Evolutionary conservation across 116 monocot genomes (phyloP), one percentile per base, ranked within the genome.

Genomic region (Thalassia testudinum): DNA sequence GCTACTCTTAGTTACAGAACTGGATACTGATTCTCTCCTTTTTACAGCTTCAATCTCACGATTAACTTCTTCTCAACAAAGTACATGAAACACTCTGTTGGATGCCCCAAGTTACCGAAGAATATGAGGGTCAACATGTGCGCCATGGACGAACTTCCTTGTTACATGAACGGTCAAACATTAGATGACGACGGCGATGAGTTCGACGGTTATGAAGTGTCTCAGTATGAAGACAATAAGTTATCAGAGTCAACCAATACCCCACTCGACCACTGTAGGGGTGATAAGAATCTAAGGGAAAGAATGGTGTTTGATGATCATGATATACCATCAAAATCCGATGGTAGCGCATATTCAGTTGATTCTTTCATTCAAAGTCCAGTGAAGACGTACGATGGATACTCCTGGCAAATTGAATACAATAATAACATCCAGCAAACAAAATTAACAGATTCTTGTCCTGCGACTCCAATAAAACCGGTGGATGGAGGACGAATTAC

Each of bases 1-100:
- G 6, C 30, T 10, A 19, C 5, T 59, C 20, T 44, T 59, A 19
- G 2, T 27, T 1, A 14, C 38, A 45, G 43, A 28, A 45, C 43
- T 57, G 21, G 3, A 37, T 56, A 11, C 38, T 53, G 12, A 5
- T 34, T 34, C n/a, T 45, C 12, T 53, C 63, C 50, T 57, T 60
- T 25, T 27, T 66, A 50, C 82, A 91, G 91, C 59, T 66, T 86
- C 65, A 72, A 75, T 24, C 77, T 92, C 65, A 80, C 82, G 7
- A 67, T 83, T n/a, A 92, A 86, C 60, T 92, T 86, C 58, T 83
- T 92, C 75, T 92, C 92, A 27, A 77, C 86, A 20, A 92, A 86
- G 44, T 66, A 92, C 63, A 77, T 72, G 42, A 75, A 70, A 37
- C 65, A 77, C 54, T 52, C 55, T 27, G 65, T 65, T 57, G 74